Evolutionary conservation across 805 yeast genomes (phyloP), one percentile per base, ranked within the genome.

Genomic region (Cyberlindnera amylophila): DNA sequence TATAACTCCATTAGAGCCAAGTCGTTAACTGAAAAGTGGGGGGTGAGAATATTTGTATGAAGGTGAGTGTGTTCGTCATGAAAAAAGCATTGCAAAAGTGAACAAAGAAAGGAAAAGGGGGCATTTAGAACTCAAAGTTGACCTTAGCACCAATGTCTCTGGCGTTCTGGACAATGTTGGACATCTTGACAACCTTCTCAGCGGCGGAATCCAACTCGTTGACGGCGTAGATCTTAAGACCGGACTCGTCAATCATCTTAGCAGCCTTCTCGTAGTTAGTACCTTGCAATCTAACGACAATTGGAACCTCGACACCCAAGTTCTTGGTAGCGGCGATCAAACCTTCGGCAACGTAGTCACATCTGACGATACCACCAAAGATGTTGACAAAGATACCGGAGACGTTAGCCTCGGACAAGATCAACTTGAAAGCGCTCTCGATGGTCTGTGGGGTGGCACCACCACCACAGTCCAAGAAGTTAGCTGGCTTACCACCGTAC

Each of bases 391-490:
- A 91, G 66, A 93, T 93, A 64, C 96, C 96, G 60, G 86, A 80
- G 54, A 93, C 97, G 60, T 81, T 79, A 62, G 79, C 70, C 73
- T 93, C 97, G 47, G 93, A 77, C 63, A 95, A 74, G 61, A 93
- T 91, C 68, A 93, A 79, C 70, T 82, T 84, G 75, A 93, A 91
- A 44, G 98, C 99, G 71, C 85, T 85, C 74, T 90, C 95, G 64
- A 93, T 93, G 61, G 99, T 91, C 71, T 87, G 86, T 55, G 98
- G 97, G 51, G 98, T 93, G 58, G 99, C 99, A 69, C 96, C 96
- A 75, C 99, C 99, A 76, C 99, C 99, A 70, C 96, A 93, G 75
- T 93, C 99, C 66, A 93, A 80, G 80, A 93, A 93, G 78, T 93
- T 93, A 54, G 99, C 99, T 60, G 99, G 99, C 57, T 81, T 86